Base-by-base conservation (phyloP, 345 rosid species). In the Cardamine chenopodiifolia region DNA sequence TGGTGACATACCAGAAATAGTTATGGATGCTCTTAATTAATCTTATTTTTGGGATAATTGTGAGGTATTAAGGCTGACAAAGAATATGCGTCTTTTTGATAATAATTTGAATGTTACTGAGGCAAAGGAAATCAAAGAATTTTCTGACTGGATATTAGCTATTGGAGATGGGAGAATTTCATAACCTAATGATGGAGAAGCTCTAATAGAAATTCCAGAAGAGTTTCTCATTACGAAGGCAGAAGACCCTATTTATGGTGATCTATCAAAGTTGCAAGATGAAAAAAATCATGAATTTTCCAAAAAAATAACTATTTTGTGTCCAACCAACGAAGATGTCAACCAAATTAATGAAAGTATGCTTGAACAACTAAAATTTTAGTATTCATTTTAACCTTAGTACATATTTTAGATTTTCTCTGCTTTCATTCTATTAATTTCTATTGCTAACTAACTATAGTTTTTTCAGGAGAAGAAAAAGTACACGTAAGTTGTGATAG, bases 41-140 rank as follows among this genome's bases (percentile, higher is more conserved):
- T 64, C 56, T 0, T 17, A 26, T 17, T 1, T 64, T 0, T 64
- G 56, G 39, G 6, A 63, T 0, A 0, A 63, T 9, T 26, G 14
- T 3, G 45, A n/a, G 10, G 39, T 63, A 5, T 17, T 26, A 9
- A 11, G 17, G 10, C 12, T 64, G 0, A 47, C 70, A 0, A 64
- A 18, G 2, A 65, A 65, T 12, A 65, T 65, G 70, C 18, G 70
- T 1, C 42, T 47, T 1, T 5, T 19, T 15, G 18, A 14, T 14
- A 3, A 37, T 0, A 13, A 14, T 14, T 26, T 12, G 0, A 1
- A 0, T 28, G n/a, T 1, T 2, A 4, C 14, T 1, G 5, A 26
- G 3, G 34, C 25, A 1, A 0, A n/a, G 2, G 11, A 45, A 2
- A 48, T 18, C 0, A 4, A 10, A 1, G 25, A 5, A 0, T n/a